Percentiles rank a stretch among this genome's conserved stretches.
Evolutionary conservation across 2,329 filamentous ascomycete genomes (phyloP).

Genomic region (Pseudogymnoascus sp.): DNA sequence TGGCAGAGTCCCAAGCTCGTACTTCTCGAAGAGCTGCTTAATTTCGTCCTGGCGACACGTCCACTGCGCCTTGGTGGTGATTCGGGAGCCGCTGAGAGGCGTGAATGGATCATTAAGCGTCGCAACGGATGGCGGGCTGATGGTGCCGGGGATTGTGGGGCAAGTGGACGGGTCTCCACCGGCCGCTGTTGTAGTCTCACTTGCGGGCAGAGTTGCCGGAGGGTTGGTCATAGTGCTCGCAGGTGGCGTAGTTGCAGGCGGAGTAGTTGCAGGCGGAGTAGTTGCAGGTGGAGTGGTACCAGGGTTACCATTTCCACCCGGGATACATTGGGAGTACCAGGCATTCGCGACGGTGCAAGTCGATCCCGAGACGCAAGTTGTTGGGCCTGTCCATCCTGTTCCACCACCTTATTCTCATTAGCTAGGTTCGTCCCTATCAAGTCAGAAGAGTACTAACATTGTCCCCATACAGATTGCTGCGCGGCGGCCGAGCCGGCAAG

Average conservation of each 20-base stretch:
- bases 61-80: slow-evolving; percentile 40
- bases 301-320: neutral
- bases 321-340: slow-evolving; percentile 24
- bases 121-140: slow-evolving; percentile 14
- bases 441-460: neutral
- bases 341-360: slow-evolving; percentile 17
- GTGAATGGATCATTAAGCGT: slow-evolving; percentile 39
- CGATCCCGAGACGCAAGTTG: slow-evolving; percentile 18
- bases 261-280: neutral
- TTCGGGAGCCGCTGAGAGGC: slow-evolving; percentile 34
- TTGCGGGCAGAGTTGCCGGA: neutral
- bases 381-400: slow-evolving; percentile 18
- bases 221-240: neutral
- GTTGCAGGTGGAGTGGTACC: neutral
- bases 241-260: neutral
- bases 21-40: slow-evolving; percentile 40
- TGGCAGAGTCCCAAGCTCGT: slow-evolving; percentile 43
- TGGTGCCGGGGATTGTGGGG: slow-evolving; percentile 13
- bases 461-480: neutral
- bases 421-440: neutral
- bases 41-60: slow-evolving; percentile 43
- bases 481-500: neutral
- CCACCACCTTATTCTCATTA: slow-evolving; percentile 9
- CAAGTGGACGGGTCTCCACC: neutral
- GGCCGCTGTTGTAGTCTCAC: neutral